Percentiles rank a stretch among this genome's conserved stretches.
These are phyloP conservation scores for Solanum chilense DNA, from an alignment of 257 asterid genomes.

Conservation along the genomic window DNA sequence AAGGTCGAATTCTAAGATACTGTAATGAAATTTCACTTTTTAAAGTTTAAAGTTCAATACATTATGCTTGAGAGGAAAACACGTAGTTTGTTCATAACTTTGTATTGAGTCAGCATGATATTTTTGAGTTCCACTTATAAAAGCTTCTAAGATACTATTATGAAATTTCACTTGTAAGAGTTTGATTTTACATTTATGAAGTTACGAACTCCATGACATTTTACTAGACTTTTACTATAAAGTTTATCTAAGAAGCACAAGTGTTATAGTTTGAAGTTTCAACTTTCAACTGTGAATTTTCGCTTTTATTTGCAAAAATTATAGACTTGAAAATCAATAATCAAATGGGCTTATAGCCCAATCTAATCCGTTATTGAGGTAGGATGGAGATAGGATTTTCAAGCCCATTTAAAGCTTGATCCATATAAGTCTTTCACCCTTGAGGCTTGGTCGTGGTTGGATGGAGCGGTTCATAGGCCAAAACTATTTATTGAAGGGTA, in stretches of 20 bases:
- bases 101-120: not conserved
- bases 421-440: too few species aligned
- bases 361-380: too few species aligned
- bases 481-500: too few species aligned
- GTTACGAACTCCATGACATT: not conserved
- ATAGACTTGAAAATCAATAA: not conserved
- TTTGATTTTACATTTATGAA: not conserved
- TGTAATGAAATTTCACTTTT: not conserved
- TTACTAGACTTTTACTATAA: not conserved
- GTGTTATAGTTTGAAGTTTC: not conserved
- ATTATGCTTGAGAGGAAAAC: not conserved
- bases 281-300: not conserved
- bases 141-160: too few species aligned
- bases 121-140: too few species aligned
- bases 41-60: not conserved
- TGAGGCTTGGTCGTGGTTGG: too few species aligned
- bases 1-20: not conserved
- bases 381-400: too few species aligned
- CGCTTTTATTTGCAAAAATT: not conserved
- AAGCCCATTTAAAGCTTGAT: too few species aligned
- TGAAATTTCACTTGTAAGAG: too few species aligned
- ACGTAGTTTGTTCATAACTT: too few species aligned
- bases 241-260: not conserved
- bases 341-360: too few species aligned
- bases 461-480: too few species aligned